Base-by-base conservation (phyloP, 1,139 yeast genomes). In the Yamadazyma epiphylla region DNA sequence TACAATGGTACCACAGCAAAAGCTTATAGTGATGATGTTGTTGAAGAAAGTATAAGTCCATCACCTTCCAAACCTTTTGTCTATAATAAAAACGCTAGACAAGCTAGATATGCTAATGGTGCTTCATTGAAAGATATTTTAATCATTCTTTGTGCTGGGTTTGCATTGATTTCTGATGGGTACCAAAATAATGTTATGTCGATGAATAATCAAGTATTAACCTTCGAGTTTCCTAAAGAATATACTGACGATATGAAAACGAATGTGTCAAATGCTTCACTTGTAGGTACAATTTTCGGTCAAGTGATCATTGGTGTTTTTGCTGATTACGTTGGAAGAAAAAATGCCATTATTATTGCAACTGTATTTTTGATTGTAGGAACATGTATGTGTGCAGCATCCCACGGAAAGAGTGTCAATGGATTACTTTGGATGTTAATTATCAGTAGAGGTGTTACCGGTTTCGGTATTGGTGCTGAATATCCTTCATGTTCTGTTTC, bases 391-490 rank as follows among this genome's bases (percentile, higher is more conserved):
- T 67, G 73, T 58, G 76, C 77, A 19, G 74, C 74, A 11, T 50
- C 76, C 14, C 71, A 68, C 37, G 76, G 76, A 19, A 43, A 33
- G 3, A 48, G 69, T 15, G 53, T 52, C 11, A 43, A 55, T n/a
- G 72, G 71, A 4, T 55, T 61, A 58, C 77, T 83, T 48, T 81
- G 88, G 88, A 79, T 81, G 86, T 63, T 81, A 47, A 70, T 77
- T 27, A 74, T 80, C 19, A 61, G 74, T 35, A 64, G 88, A 53
- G 87, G 87, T 42, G 67, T 77, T 14, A 74, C 82, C 28, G 89
- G 89, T 30, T 74, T 79, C 39, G 89, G 89, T 36, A 73, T 81
- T 38, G 89, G 89, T 36, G 87, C 87, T 15, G 91, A 83, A 50
- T 80, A 81, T 51, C 84, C 85, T 3, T 77, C 84, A 2, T 75